A percentile compares a stretch with the other conserved stretches of the same genome.
These are phyloP conservation scores for Trametes meyenii DNA, from an alignment of 768 basidiomycete species.

Conservation along the genomic window DNA sequence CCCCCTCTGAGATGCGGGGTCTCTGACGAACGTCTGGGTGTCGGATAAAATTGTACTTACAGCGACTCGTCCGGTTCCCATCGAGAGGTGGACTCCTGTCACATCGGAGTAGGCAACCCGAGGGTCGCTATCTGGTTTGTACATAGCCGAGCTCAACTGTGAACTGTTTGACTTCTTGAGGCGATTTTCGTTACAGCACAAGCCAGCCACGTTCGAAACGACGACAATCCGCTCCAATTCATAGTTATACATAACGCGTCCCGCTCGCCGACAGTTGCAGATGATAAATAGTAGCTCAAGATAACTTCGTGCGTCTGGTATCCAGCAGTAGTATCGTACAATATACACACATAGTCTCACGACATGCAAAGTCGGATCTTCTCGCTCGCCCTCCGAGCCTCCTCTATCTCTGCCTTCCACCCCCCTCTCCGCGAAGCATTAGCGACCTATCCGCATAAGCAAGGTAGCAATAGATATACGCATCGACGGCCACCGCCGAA, in stretches of 20 bases:
- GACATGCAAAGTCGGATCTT: neutral
- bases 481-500: neutral
- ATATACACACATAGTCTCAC: slow-evolving; percentile 3
- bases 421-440: neutral
- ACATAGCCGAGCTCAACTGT: no score
- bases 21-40: neutral
- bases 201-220: no score
- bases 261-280: no score
- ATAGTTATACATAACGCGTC: no score
- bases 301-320: slow-evolving; percentile 6
- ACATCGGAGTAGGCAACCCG: neutral
- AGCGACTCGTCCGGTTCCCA: slow-evolving; percentile 4
- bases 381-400: neutral
- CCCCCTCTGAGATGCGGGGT: neutral
- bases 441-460: neutral
- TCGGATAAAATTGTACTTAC: neutral
- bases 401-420: neutral
- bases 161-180: no score
- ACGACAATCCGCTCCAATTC: no score
- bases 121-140: no score
- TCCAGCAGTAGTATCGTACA: slow-evolving; percentile 22
- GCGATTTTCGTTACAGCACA: no score
- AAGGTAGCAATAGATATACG: neutral
- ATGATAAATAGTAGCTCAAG: no score
- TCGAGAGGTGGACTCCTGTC: neutral